These are phyloP conservation scores for Leccinum barrowsii DNA, from an alignment of 768 basidiomycete species.

Conservation along the genomic window DNA sequence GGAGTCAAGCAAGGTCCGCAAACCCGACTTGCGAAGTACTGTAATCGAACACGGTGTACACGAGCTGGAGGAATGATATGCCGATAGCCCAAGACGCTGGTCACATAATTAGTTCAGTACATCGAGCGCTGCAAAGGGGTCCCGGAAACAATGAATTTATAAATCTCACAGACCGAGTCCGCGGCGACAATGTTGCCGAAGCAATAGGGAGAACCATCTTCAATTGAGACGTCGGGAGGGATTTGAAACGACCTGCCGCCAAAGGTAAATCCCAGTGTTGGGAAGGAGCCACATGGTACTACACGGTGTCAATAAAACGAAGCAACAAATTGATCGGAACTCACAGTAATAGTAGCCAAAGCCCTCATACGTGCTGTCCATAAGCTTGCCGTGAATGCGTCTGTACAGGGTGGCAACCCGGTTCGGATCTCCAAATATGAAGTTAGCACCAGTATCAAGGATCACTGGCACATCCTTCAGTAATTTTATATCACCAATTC, in stretches of 20 bases:
- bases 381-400: neutral
- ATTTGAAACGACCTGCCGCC: neutral
- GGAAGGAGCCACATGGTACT: neutral
- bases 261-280: neutral
- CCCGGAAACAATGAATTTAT: neutral
- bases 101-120: neutral
- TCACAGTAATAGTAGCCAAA: neutral
- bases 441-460: neutral
- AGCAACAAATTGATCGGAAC: neutral
- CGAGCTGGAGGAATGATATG: neutral
- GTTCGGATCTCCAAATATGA: neutral
- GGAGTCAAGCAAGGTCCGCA: neutral
- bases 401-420: neutral
- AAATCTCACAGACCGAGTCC: neutral
- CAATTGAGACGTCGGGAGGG: neutral
- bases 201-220: neutral
- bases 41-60: neutral
- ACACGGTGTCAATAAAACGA: neutral
- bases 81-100: neutral
- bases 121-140: neutral
- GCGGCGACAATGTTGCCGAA: neutral
- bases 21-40: neutral
- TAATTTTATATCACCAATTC: neutral
- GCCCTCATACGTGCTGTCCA: neutral
- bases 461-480: neutral